phyloP scores from a whole-genome alignment of 2,329 filamentous ascomycete genomes.

The Diaporthe ampelina region DNA sequence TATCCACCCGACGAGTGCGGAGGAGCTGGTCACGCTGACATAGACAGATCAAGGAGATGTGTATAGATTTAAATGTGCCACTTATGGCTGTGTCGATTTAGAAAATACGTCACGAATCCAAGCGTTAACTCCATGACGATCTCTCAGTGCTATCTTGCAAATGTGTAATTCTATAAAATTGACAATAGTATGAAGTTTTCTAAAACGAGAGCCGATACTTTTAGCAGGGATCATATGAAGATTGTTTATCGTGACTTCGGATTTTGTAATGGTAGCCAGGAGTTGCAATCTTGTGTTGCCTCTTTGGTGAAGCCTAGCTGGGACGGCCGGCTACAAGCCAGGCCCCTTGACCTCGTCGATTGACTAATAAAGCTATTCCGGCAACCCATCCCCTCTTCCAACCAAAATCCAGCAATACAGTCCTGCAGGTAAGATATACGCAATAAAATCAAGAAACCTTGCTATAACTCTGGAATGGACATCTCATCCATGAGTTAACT shows the following conservation, averaged over 20 bases:
- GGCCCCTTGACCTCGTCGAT: background rate
- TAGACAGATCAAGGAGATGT: constrained; percentile 49
- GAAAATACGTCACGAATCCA: background rate
- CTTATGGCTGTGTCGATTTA: background rate
- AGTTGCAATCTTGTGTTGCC: background rate
- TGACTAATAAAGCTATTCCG: background rate
- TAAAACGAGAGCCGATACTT: background rate
- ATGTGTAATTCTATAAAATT: background rate
- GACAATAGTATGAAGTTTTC: background rate
- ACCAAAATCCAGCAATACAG: background rate
- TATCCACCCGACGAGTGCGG: constrained; percentile 82
- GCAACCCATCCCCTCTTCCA: background rate
- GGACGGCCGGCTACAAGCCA: background rate
- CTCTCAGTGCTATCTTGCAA: background rate
- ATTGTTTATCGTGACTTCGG: background rate
- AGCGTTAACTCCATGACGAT: background rate
- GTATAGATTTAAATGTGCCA: constrained; percentile 32
- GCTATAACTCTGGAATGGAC: background rate
- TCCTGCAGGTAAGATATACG: background rate
- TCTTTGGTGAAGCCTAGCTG: background rate
- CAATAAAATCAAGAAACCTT: background rate
- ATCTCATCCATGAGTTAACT: too few species aligned
- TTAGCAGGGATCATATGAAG: background rate
- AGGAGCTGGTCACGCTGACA: constrained; percentile 79
- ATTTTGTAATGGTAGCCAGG: background rate